These are phyloP conservation scores for Zychaea mexicana DNA, from an alignment of 371 early-diverging fungal genomes.

Conservation along the genomic window DNA sequence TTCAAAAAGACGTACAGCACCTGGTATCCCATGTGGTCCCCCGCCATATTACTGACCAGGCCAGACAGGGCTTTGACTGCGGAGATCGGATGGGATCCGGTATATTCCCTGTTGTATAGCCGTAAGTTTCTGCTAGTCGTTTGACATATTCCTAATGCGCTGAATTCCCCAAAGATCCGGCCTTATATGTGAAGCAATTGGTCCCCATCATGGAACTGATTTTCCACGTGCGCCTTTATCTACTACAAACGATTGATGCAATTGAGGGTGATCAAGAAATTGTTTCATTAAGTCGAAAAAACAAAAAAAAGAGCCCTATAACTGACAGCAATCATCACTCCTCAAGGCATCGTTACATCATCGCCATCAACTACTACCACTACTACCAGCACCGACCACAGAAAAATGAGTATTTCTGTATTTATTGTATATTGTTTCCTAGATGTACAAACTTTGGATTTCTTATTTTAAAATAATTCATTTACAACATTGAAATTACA, in stretches of 20 bases:
- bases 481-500: too few relatives aligned
- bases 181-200: neutral
- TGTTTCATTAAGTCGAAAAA: too few relatives aligned
- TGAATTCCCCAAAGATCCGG: neutral
- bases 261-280: neutral
- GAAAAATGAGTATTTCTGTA: too few relatives aligned
- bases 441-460: too few relatives aligned
- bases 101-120: constrained; percentile 52
- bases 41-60: constrained; percentile 56
- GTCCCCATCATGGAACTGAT: neutral
- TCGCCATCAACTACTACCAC: too few relatives aligned
- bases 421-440: too few relatives aligned
- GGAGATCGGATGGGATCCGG: constrained; percentile 65
- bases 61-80: constrained; percentile 55
- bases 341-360: too few relatives aligned
- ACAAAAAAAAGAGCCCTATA: too few relatives aligned
- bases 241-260: neutral
- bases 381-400: too few relatives aligned
- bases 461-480: too few relatives aligned
- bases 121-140: too few relatives aligned
- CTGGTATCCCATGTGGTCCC: constrained; percentile 58
- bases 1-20: constrained; percentile 53
- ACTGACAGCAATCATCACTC: too few relatives aligned
- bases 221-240: neutral
- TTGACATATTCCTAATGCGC: neutral